A percentile compares a stretch with the other conserved stretches of the same genome.
These are phyloP conservation scores for Astrothelium subdiscretum DNA, from an alignment of 495 filamentous ascomycete genomes.

Conservation along the genomic window DNA sequence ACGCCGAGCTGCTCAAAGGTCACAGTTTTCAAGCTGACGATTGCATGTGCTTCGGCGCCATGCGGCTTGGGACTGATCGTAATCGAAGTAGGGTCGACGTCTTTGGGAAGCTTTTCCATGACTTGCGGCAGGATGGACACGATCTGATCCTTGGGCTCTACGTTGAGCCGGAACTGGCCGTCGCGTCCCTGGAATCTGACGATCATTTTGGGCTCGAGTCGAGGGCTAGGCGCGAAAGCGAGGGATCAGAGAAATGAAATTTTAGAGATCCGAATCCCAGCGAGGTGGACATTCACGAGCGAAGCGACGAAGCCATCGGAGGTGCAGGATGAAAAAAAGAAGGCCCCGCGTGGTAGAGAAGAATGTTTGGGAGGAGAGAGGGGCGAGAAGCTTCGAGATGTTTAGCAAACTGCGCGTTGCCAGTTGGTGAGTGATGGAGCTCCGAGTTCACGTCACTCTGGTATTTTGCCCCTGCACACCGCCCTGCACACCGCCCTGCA, in stretches of 20 bases:
- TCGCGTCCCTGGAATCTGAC: constrained; percentile 57
- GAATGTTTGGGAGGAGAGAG: neutral
- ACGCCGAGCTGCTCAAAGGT: constrained; percentile 61
- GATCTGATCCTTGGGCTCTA: constrained; percentile 43
- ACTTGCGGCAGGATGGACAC: constrained; percentile 45
- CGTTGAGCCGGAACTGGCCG: constrained; percentile 55
- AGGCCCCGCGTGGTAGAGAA: neutral
- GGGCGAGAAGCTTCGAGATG: neutral
- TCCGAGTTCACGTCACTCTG: neutral
- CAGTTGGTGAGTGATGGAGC: neutral
- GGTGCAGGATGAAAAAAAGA: neutral
- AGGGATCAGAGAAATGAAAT: neutral
- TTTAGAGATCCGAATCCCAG: too few species aligned
- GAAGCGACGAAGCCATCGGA: neutral
- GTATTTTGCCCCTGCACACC: neutral
- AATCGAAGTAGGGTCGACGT: constrained; percentile 62
- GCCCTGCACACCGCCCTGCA: neutral
- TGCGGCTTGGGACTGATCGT: constrained; percentile 69
- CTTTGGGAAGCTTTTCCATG: constrained; percentile 51
- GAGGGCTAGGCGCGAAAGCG: neutral
- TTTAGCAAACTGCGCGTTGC: neutral
- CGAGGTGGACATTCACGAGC: too few species aligned
- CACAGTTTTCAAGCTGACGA: constrained; percentile 55
- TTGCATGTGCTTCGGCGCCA: constrained; percentile 57
- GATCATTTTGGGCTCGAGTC: constrained; percentile 39